Percentiles rank a stretch among this genome's conserved stretches.
phyloP scores from a whole-genome alignment of 208 protist species.

The Crithidia fasciculata region DNA sequence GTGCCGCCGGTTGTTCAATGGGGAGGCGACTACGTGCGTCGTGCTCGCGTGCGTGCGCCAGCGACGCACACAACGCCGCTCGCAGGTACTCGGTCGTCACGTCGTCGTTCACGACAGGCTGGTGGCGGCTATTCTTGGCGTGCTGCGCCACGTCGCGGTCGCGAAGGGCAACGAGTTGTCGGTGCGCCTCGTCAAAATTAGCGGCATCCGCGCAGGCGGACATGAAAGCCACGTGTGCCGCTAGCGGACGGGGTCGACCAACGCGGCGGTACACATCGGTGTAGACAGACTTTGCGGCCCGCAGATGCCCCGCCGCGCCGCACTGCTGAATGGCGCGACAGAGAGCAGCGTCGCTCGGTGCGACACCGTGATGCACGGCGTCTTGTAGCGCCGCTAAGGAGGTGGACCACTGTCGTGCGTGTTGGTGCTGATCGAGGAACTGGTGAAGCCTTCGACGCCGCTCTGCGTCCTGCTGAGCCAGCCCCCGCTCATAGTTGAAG shows the following conservation, averaged over 20 bases:
- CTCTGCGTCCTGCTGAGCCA: slow-evolving; percentile 35
- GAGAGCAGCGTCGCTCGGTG: slow-evolving; percentile 48
- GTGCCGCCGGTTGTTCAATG: neutral
- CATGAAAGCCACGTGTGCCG: slow-evolving; percentile 68
- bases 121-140: slow-evolving; percentile 35
- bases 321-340: slow-evolving; percentile 64
- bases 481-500: slow-evolving; percentile 45
- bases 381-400: slow-evolving; percentile 56
- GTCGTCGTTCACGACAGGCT: slow-evolving; percentile 61
- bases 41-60: neutral
- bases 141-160: slow-evolving; percentile 37
- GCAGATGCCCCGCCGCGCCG: slow-evolving; percentile 46
- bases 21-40: neutral
- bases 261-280: slow-evolving; percentile 50
- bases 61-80: slow-evolving; percentile 45
- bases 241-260: slow-evolving; percentile 43
- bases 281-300: slow-evolving; percentile 50
- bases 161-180: slow-evolving; percentile 43
- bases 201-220: slow-evolving; percentile 56
- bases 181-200: slow-evolving; percentile 53
- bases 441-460: slow-evolving; percentile 46
- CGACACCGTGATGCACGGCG: slow-evolving; percentile 51
- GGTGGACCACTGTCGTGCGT: slow-evolving; percentile 62
- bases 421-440: slow-evolving; percentile 58
- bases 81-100: slow-evolving; percentile 70